Base-by-base conservation (phyloP, 495 filamentous ascomycete species). In the Mytilinidion resinicola region DNA sequence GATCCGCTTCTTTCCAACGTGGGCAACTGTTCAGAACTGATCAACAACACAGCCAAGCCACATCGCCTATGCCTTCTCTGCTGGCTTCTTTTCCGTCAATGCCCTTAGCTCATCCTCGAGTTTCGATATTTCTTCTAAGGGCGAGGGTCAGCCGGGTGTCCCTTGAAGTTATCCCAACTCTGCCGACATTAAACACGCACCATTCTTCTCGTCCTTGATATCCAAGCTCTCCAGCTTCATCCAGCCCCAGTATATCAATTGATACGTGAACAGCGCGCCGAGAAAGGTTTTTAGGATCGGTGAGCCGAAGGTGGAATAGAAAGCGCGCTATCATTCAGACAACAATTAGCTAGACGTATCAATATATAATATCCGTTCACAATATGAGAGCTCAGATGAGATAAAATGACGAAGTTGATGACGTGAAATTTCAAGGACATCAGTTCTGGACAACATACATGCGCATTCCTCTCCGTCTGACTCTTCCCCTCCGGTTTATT, bases 251-350 rank as follows among this genome's bases (percentile, higher is more conserved):
- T 96, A 95, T 21, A 82, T 71, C 9, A 89, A 66, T 70, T 98
- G 93, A 73, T 96, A 98, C 0, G 86, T 89, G 71, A 95, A 86
- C 20, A 96, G 76, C 12, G 90, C 88, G 51, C 90, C 84, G 9
- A 96, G 79, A 65, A 95, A 86, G 57, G 87, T 85, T 73, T 96
- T 97, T 38, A 80, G 80, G 56, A 97, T 80, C 11, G 93, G 91
- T 7, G 86, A 78, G 25, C 80, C 78, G 71, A 95, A 96, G 53
- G 80, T 79, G 60, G 82, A 85, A 74, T 93, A 98, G 69, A 92
- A 91, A 1, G 75, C 72, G 46, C 83, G 69, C 87, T 95, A 64
- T 46, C 38, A 37, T 8, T 19, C 19, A 53, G 39, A 37, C 11
- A 60, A 12, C 30, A 0, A 21, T 30, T 36, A 36, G 44, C 43